Evolutionary conservation across 805 yeast species (phyloP), one percentile per base, ranked within the genome.

Genomic region (Lipomyces anomalus): DNA sequence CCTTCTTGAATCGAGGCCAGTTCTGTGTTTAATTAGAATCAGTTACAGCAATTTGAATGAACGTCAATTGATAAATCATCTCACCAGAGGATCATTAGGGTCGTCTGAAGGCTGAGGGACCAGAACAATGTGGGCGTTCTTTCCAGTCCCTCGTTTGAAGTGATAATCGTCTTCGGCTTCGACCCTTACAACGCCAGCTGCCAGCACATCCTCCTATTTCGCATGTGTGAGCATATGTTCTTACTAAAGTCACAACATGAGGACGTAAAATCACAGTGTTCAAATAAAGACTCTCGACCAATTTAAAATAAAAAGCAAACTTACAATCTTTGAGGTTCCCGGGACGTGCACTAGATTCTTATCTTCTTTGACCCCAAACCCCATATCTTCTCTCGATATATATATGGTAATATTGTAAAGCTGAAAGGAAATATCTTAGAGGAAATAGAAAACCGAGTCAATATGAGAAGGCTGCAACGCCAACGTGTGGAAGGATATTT

Each of bases 81-180:
- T 26, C 30, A 26, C 30, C 30, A 67, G 51, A 2, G 71, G 71
- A 46, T 67, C 71, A 42, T 67, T 64, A 4, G 72, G 72, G 42
- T 67, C 68, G 16, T 57, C 61, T 1, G 67, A 52, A 2, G 71
- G 72, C 33, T 61, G 66, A 3, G 72, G 72, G 28, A 66, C 59
- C 38, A 66, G 57, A 18, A 67, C 60, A 22, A 65, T 55, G 36
- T 65, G 65, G 1, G 43, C 23, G 21, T 40, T 22, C 18, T 11
- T 24, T 16, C 37, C 43, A 3, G 36, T 22, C n/a, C 26, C 26
- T 6, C 29, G 43, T 23, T 40, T 40, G 13, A 40, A 21, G 3
- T 20, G 18, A 9, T 13, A 13, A 13, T 13, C 11, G 30, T 26
- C 30, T 9, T 9, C 30, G 30, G 13, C 30, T 9, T 26, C 30